A percentile compares a stretch with the other conserved stretches of the same genome.
These are phyloP conservation scores for Fennellomyces sp. DNA, from an alignment of 371 early-diverging fungal species.

Conservation along the genomic window DNA sequence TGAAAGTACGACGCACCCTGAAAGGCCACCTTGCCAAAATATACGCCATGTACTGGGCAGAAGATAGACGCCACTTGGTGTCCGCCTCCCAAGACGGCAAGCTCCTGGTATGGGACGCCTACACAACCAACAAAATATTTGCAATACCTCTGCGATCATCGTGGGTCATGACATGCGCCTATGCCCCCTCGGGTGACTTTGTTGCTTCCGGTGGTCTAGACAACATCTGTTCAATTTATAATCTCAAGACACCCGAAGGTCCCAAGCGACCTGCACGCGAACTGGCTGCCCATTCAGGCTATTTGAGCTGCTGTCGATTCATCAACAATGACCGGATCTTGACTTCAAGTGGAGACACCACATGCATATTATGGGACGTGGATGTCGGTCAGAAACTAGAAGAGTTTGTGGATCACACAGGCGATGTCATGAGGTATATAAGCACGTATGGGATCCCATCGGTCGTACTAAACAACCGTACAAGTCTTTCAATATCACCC, in stretches of 20 bases:
- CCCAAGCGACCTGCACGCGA: conserved; percentile 93
- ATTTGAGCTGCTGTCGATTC: conserved; percentile 96
- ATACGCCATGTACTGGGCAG: conserved; percentile 99
- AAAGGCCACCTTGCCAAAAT: conserved; percentile 99
- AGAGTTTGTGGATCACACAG: conserved; percentile 97
- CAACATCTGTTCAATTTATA: conserved; percentile 97
- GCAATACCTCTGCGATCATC: conserved; percentile 97
- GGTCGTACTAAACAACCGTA: background rate
- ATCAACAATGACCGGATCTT: conserved; percentile 92
- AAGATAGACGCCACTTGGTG: conserved; percentile 93
- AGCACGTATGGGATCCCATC: background rate
- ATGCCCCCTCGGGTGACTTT: conserved; percentile 95
- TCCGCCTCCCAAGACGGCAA: conserved; percentile 99
- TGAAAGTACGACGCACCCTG: conserved; percentile 93
- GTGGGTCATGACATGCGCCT: conserved; percentile 99
- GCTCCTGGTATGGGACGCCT: conserved; percentile 98
- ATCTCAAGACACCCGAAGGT: conserved; percentile 89
- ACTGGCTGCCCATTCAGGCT: conserved; percentile 94
- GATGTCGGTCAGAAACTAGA: conserved; percentile 93
- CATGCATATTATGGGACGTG: conserved; percentile 98
- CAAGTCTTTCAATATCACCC: conserved; percentile 59
- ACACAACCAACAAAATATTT: conserved; percentile 96
- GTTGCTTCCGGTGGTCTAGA: conserved; percentile 99
- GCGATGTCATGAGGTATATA: conserved; percentile 94
- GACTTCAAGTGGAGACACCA: conserved; percentile 96